Conservation (phyloP, 441 rosid species). For the Metrosideros polymorpha region DNA sequence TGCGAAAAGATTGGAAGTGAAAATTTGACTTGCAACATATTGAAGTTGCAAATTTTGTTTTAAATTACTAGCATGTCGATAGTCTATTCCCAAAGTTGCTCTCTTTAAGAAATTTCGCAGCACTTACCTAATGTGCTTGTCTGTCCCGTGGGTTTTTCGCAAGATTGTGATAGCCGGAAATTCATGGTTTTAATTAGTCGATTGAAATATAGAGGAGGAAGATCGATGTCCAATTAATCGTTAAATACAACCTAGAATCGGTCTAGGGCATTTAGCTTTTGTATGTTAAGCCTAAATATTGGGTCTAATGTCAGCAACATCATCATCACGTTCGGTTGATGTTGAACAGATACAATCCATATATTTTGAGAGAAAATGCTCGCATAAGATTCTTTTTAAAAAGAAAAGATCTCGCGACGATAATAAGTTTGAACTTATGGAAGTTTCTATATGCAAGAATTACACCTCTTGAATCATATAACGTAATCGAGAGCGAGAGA, state of each 20-base stretch:
- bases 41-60: not conserved
- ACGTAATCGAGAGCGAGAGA: not conserved
- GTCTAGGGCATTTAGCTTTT: too few species aligned
- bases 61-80: not conserved
- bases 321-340: not conserved
- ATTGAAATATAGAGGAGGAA: not conserved
- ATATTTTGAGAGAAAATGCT: rapidly evolving
- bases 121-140: not conserved
- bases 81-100: not conserved
- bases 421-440: not conserved
- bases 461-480: not conserved
- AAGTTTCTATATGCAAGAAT: not conserved
- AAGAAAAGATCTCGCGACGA: rapidly evolving
- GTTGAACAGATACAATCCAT: not conserved
- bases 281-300: not conserved
- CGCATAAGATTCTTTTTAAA: not conserved
- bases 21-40: not conserved
- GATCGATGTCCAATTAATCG: not conserved
- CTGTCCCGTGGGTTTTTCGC: not conserved
- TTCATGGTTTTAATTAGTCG: not conserved
- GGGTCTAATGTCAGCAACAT: not conserved
- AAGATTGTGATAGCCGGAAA: not conserved
- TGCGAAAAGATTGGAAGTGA: not conserved
- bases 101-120: not conserved
- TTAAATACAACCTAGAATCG: not conserved